These are phyloP conservation scores for Ephemerocybe angulata DNA, from an alignment of 768 basidiomycete genomes.

Conservation along the genomic window DNA sequence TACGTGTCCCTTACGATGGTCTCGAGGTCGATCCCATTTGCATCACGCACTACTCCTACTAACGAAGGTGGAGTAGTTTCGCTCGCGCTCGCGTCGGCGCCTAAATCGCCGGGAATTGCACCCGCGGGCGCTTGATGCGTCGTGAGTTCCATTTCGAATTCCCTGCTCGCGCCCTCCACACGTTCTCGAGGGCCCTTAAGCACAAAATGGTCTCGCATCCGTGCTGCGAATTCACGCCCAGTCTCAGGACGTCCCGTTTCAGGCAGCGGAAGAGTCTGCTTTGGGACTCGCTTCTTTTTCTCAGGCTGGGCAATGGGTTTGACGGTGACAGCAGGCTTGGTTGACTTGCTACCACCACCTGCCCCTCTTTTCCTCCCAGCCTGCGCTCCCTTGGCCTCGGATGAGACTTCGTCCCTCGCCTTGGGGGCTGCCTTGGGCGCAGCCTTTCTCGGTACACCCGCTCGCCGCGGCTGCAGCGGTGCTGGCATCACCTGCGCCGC, in stretches of 20 bases:
- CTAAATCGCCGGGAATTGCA: no score
- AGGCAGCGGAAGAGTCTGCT: not conserved
- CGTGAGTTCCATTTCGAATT: no score
- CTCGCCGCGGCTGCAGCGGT: no score
- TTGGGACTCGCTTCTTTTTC: not conserved
- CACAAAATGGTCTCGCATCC: constrained; percentile 20
- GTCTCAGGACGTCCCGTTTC: constrained; percentile 18
- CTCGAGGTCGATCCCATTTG: constrained; percentile 6
- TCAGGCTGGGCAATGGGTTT: not conserved
- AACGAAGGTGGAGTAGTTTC: not conserved
- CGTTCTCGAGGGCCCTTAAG: constrained; percentile 19
- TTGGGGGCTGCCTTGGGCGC: no score
- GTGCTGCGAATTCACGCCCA: constrained; percentile 15
- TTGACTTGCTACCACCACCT: not conserved
- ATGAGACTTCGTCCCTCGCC: no score
- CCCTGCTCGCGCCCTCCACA: constrained; percentile 22
- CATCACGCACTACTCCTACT: not conserved
- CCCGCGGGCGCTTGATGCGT: not conserved
- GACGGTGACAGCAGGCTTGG: no score
- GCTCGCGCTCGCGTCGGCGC: not conserved
- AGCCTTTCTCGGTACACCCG: no score
- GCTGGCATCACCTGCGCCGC: no score
- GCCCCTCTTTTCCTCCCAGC: not conserved
- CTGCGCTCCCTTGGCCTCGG: no score
- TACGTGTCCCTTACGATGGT: constrained; percentile 6